These are phyloP conservation scores for Ramaria rubella DNA, from an alignment of 768 basidiomycete genomes.

Conservation along the genomic window DNA sequence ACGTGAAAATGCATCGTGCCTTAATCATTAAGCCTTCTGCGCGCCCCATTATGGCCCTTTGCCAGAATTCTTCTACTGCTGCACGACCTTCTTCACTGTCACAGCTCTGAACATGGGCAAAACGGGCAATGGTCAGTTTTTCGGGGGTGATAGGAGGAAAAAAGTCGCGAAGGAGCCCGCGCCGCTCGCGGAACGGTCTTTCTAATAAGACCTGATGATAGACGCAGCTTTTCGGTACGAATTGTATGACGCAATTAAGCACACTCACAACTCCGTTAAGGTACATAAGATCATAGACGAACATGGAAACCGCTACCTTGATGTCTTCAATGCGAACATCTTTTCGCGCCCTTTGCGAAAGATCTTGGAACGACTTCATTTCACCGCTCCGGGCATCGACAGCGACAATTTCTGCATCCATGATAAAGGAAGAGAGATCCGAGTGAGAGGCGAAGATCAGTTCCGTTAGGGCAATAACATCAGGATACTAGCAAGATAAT, in stretches of 20 bases:
- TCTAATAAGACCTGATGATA: slow-evolving; percentile 58
- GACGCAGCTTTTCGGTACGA: neutral
- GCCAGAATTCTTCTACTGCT: slow-evolving; percentile 71
- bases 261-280: slow-evolving; percentile 66
- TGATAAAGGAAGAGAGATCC: slow-evolving; percentile 54
- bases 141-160: slow-evolving; percentile 49
- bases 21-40: slow-evolving; percentile 97
- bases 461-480: slow-evolving; percentile 56
- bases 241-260: slow-evolving; percentile 5
- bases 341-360: slow-evolving; percentile 79
- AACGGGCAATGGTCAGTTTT: slow-evolving; percentile 46
- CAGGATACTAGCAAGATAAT: slow-evolving; percentile 59
- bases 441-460: slow-evolving; percentile 37
- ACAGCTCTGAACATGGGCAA: slow-evolving; percentile 68
- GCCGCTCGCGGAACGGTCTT: slow-evolving; percentile 63
- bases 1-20: slow-evolving; percentile 29
- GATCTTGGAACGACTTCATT: slow-evolving; percentile 77
- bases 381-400: slow-evolving; percentile 57
- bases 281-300: slow-evolving; percentile 85
- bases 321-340: slow-evolving; percentile 72
- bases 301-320: slow-evolving; percentile 75
- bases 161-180: slow-evolving; percentile 52
- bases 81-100: slow-evolving; percentile 57
- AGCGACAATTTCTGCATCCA: slow-evolving; percentile 87
- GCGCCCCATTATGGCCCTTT: slow-evolving; percentile 62